phyloP scores from a whole-genome alignment of 2,329 filamentous ascomycete genomes.

The Neopestalotiopsis clavispora region DNA sequence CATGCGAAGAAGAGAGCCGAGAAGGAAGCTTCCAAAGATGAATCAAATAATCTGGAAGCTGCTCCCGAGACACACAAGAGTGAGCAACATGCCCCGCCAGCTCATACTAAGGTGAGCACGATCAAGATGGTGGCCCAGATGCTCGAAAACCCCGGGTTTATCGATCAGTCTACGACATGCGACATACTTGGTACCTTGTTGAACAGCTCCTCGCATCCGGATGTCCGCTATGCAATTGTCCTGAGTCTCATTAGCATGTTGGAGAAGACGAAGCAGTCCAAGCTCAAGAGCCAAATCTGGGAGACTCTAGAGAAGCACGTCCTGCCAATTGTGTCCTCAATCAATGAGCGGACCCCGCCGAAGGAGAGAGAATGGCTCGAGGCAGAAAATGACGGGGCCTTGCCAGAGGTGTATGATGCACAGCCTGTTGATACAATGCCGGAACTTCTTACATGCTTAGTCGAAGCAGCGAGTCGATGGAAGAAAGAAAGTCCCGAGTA shows the following conservation, averaged over 20 bases:
- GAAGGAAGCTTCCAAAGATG: constrained; percentile 23
- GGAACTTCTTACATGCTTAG: constrained; percentile 24
- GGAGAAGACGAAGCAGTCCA: constrained; percentile 20
- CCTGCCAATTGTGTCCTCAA: constrained; percentile 33
- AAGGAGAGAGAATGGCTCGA: constrained; percentile 35
- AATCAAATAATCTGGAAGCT: neutral
- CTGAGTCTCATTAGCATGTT: constrained; percentile 33
- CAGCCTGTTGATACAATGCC: constrained; percentile 19
- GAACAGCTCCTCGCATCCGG: constrained; percentile 35
- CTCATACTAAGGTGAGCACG: constrained; percentile 39
- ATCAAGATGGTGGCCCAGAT: constrained; percentile 44
- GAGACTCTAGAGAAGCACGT: constrained; percentile 31
- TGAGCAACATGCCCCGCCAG: constrained; percentile 6
- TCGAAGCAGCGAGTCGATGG: constrained; percentile 1
- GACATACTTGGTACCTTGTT: constrained; percentile 36
- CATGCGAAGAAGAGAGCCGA: neutral
- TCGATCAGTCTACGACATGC: constrained; percentile 30
- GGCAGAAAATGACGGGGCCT: constrained; percentile 13
- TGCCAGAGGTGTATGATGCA: constrained; percentile 23
- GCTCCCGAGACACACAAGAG: neutral
- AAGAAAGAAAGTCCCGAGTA: constrained; percentile 8
- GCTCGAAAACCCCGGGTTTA: constrained; percentile 32
- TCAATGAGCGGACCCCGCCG: constrained; percentile 34
- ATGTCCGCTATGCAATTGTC: constrained; percentile 36
- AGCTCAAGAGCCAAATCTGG: constrained; percentile 28